Evolutionary conservation across 2,329 filamentous ascomycete species (phyloP).

Genomic region (Ceratocystis colombiana): DNA sequence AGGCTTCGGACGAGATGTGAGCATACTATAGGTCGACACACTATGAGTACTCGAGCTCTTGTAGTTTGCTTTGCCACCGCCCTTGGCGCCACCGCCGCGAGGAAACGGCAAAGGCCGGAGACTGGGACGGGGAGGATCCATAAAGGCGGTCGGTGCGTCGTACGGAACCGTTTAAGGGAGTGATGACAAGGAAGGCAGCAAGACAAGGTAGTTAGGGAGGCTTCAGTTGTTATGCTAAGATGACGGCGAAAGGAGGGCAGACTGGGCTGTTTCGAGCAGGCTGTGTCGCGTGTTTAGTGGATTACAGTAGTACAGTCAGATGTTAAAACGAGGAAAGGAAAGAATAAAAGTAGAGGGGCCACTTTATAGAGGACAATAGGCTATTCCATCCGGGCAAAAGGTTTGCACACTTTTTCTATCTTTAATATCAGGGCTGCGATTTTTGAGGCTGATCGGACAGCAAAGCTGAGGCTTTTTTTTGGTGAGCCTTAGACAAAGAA

Average conservation of each 20-base stretch:
- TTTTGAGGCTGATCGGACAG: not conserved
- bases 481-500: not conserved
- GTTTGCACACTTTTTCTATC: too few species aligned
- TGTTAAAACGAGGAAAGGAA: not conserved
- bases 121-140: slow-evolving; percentile 10
- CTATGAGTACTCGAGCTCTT: slow-evolving; percentile 14
- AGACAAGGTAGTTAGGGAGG: not conserved
- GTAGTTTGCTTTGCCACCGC: not conserved
- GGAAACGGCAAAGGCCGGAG: slow-evolving; percentile 9
- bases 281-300: not conserved
- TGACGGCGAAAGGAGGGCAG: not conserved
- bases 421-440: too few species aligned
- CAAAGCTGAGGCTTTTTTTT: not conserved
- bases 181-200: not conserved
- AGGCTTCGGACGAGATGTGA: not conserved
- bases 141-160: not conserved
- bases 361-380: not conserved
- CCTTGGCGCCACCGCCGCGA: slow-evolving; percentile 1
- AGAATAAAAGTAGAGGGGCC: not conserved
- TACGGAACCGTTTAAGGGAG: not conserved
- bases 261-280: not conserved
- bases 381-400: too few species aligned
- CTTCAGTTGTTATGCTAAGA: not conserved
- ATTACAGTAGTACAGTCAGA: not conserved
- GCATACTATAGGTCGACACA: not conserved